Base-by-base conservation (phyloP, 1,284 basidiomycete genomes). In the Ceratobasidium theobromae region DNA sequence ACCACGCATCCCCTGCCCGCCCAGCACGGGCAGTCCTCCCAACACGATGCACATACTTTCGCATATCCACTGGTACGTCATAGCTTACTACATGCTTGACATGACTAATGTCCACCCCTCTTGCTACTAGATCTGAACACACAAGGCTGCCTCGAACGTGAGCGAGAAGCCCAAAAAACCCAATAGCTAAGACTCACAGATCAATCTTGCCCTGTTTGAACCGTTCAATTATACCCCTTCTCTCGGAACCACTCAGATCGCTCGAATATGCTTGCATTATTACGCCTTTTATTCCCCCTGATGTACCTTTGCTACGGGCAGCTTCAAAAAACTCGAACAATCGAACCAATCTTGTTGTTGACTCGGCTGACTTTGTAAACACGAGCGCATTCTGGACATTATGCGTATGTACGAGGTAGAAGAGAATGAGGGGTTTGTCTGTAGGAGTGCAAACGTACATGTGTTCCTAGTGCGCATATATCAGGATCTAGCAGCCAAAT, bases 281-380 rank as follows among this genome's bases (percentile, higher is more conserved):
- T 30, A 88, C 74, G 25, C 72, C 71, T 64, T 75, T 75, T 52
- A 66, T 28, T 69, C 53, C 70, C 53, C 70, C 70, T 18, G 67
- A 54, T 70, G 70, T 49, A 68, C 69, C 28, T 23, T 28, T 16
- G 66, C 71, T 68, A 52, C 78, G 78, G 28, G 83, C 81, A 18
- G 80, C 78, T 76, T 93, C 87, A 72, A 98, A 96, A 72, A 91
- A 89, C 52, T 88, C 84, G 69, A 98, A 85, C 3, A 98, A 81
- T 60, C 82, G 84, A 18, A 95, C 89, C 6, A 99, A 85, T 11
- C 96, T 83, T 1, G 82, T 79, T 0, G 95, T 93, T 0, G 92
- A 93, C 73, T 98, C 95, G 11, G 97, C 89, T 0, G 91, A 94
- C 76, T 98, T 99, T 8, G 95, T 97, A 78, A 99, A 99, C 53